phyloP scores from a whole-genome alignment of 2,329 filamentous ascomycete species.

The Fusarium sp. region DNA sequence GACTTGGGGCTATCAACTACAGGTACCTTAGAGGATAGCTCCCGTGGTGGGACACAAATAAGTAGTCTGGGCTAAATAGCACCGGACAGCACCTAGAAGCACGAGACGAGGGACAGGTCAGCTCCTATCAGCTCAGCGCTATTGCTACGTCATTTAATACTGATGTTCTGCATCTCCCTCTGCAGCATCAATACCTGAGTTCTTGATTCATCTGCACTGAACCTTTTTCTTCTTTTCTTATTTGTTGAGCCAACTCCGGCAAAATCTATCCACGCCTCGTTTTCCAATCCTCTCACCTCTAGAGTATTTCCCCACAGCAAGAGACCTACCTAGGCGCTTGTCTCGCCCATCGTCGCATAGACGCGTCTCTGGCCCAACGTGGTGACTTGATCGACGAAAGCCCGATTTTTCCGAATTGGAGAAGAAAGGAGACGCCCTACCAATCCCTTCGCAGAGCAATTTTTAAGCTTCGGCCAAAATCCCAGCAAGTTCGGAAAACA shows the following conservation, averaged over 20 bases:
- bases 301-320: constrained; percentile 14
- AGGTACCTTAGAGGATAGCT: constrained; percentile 27
- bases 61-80: constrained; percentile 38
- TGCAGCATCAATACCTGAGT: constrained; percentile 32
- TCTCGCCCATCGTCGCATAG: constrained; percentile 29
- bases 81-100: neutral
- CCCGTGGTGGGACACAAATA: constrained; percentile 42
- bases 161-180: constrained; percentile 18
- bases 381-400: constrained; percentile 40
- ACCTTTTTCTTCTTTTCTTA: neutral
- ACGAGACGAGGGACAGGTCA: constrained; percentile 23
- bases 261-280: neutral
- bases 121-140: constrained; percentile 33
- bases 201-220: constrained; percentile 7
- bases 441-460: constrained; percentile 18
- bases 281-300: constrained; percentile 15
- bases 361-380: constrained; percentile 31
- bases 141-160: constrained; percentile 35
- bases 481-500: constrained; percentile 1
- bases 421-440: constrained; percentile 7
- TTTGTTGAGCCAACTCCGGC: neutral
- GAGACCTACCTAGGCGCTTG: neutral
- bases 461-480: constrained; percentile 34
- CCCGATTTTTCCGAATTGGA: constrained; percentile 22
- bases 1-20: constrained; percentile 26